Evolutionary conservation across 2,329 filamentous ascomycete species (phyloP), one percentile per base, ranked within the genome.

Genomic region (Fusarium sp.): DNA sequence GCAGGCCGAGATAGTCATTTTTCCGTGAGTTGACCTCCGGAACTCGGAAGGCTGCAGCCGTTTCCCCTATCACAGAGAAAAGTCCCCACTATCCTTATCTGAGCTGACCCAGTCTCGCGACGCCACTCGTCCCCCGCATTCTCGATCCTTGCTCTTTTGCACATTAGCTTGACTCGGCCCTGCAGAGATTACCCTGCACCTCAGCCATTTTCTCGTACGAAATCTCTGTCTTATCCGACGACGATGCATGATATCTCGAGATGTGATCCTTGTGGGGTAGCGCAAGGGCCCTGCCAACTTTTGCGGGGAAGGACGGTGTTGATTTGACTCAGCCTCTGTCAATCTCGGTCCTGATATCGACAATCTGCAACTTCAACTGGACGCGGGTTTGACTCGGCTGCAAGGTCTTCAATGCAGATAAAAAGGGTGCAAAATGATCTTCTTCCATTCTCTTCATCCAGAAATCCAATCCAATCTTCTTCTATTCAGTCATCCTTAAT

Each of bases 121-220:
- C 40, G 40, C 40, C 40, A 43, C 56, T 30, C 17, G 14, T 30
- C 22, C 57, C 57, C 57, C 57, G 57, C 57, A 43, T 60, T 60
- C 37, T 20, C 25, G 2, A 27, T n/a, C 57, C 37, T 40, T 37
- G 54, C 14, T 35, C 20, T 58, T 8, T n/a, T 25, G 54, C 33
- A 32, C 57, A 40, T 40, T 59, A 59, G 57, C 22, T 59, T 59
- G 57, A 40, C 57, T 59, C 35, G 35, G 57, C 37, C 37, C 57
- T 59, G 35, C 37, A 43, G n/a, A 30, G 37, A 43, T 27, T 57
- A n/a, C 15, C 56, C 56, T 58, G 35, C 27, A n/a, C 11, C 15
- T 27, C 20, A 38, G 15, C 11, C 22, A 59, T 37, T 38, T 40
- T 38, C 37, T 43, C 54, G 33, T 43, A 43, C 57, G 57, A 38